Conservation (phyloP, 2,329 filamentous ascomycete species). For the Metarhizium robertsii region DNA sequence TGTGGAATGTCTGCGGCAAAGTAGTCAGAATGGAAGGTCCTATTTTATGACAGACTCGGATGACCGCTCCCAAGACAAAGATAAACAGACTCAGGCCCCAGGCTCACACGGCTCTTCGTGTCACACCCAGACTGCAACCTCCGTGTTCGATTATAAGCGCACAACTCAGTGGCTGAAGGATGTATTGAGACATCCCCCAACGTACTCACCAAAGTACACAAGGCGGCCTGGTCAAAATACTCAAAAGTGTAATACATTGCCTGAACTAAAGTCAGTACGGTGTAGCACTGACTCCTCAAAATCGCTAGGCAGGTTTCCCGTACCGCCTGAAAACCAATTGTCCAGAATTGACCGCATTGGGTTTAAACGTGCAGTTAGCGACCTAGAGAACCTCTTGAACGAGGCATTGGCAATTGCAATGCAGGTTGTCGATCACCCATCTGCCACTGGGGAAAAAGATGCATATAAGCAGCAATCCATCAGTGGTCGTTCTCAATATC, state of each 20-base stretch:
- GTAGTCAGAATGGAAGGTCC: too few species aligned
- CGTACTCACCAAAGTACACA: constrained; percentile 18
- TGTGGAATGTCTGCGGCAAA: neutral
- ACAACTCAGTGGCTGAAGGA: constrained; percentile 25
- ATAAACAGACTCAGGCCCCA: neutral
- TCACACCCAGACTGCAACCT: constrained; percentile 16
- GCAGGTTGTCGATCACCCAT: constrained; percentile 25
- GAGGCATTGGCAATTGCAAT: constrained; percentile 36
- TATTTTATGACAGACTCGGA: neutral
- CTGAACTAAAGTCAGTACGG: constrained; percentile 11
- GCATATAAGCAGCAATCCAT: constrained; percentile 7
- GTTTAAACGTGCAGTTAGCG: constrained; percentile 28
- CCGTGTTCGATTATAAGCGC: constrained; percentile 22
- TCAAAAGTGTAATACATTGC: constrained; percentile 4
- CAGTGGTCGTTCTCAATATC: constrained; percentile 6
- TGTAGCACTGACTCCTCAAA: constrained; percentile 8
- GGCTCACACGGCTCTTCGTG: constrained; percentile 6
- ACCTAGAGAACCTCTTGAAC: constrained; percentile 36
- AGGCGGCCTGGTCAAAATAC: constrained; percentile 13
- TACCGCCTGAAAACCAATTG: constrained; percentile 12
- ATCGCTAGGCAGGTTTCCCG: constrained; percentile 11
- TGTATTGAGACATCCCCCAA: constrained; percentile 17
- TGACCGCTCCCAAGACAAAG: neutral
- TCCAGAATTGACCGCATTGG: constrained; percentile 15
- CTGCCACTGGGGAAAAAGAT: constrained; percentile 8